A percentile compares a stretch with the other conserved stretches of the same genome.
These are phyloP conservation scores for Imleria badia DNA, from an alignment of 768 basidiomycete species.

Conservation along the genomic window DNA sequence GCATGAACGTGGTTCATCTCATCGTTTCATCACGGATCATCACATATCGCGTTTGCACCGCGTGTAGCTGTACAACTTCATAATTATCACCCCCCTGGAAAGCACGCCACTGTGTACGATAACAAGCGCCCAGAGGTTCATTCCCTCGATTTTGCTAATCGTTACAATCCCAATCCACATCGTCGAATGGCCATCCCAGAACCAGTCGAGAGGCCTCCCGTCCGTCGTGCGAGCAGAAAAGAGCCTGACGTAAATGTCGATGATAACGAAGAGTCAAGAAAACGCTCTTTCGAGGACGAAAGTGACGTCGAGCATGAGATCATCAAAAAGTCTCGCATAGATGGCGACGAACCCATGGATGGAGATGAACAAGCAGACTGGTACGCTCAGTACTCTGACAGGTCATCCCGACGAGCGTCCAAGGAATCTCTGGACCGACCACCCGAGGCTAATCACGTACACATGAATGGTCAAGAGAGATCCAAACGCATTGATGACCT, in stretches of 20 bases:
- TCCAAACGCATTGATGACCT: constrained; percentile 32
- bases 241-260: constrained; percentile 24
- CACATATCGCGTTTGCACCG: constrained; percentile 12
- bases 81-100: constrained; percentile 21
- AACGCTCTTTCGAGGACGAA: constrained; percentile 47
- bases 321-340: constrained; percentile 55
- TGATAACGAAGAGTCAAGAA: constrained; percentile 33
- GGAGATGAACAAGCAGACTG: constrained; percentile 47
- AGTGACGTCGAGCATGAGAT: constrained; percentile 42
- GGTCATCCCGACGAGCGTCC: constrained; percentile 39
- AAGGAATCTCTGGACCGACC: constrained; percentile 49
- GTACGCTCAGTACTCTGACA: constrained; percentile 33
- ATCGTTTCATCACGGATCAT: constrained; percentile 27
- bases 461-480: constrained; percentile 46
- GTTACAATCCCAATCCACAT: constrained; percentile 36
- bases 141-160: constrained; percentile 35
- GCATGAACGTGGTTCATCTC: constrained; percentile 22
- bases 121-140: constrained; percentile 18
- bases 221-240: constrained; percentile 35
- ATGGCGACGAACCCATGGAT: constrained; percentile 47
- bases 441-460: constrained; percentile 42
- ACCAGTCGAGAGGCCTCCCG: constrained; percentile 16
- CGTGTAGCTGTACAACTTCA: constrained; percentile 24
- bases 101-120: constrained; percentile 11
- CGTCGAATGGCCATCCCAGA: constrained; percentile 9